Evolutionary conservation across 2,329 filamentous ascomycete genomes (phyloP).

Genomic region (Endothia cerciana): DNA sequence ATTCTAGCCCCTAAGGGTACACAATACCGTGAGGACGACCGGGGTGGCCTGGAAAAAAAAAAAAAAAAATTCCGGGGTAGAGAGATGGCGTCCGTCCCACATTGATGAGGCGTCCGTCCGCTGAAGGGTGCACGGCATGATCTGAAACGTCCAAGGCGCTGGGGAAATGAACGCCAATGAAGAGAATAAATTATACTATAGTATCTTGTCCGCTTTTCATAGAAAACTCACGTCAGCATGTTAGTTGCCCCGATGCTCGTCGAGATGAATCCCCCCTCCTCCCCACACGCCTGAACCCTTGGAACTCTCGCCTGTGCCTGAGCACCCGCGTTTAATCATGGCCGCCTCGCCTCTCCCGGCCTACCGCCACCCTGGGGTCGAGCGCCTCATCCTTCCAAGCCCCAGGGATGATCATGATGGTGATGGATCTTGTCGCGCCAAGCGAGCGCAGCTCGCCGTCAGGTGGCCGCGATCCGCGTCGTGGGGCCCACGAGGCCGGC

Average conservation of each 20-base stretch:
- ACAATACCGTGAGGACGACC: neutral
- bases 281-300: too few relatives aligned
- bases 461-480: neutral
- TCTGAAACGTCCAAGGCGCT: neutral
- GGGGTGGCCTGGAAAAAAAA: neutral
- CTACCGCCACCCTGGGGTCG: neutral
- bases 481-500: neutral
- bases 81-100: constrained; percentile 9
- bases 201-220: constrained; percentile 4
- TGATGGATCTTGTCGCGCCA: neutral
- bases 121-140: neutral
- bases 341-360: too few relatives aligned
- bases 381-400: constrained; percentile 2
- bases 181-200: neutral
- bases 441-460: neutral
- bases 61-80: constrained; percentile 4
- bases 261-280: neutral
- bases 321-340: too few relatives aligned
- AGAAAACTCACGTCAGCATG: constrained; percentile 1
- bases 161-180: neutral
- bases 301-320: too few relatives aligned
- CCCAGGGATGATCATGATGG: neutral
- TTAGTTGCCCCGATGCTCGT: neutral
- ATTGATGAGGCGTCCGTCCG: neutral
- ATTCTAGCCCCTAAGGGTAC: too few relatives aligned